A percentile compares a stretch with the other conserved stretches of the same genome.
Conservation (phyloP, 2,329 filamentous ascomycete species). For the Penicillium sp. region DNA sequence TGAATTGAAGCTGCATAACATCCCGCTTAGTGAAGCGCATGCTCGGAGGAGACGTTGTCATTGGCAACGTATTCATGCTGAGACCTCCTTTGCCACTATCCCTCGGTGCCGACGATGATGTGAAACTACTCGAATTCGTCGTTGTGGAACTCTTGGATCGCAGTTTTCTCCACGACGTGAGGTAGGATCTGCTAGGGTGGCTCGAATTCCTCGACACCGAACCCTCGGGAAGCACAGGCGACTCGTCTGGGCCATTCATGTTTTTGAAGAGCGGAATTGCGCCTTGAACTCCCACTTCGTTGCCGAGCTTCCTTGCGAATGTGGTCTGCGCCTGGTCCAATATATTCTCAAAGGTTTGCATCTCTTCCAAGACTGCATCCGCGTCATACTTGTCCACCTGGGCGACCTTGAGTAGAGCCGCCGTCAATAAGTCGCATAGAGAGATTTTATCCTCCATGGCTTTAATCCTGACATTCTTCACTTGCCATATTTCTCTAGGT, state of each 20-base stretch:
- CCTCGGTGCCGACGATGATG: constrained; percentile 24
- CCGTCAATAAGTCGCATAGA: constrained; percentile 85
- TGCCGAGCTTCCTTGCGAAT: constrained; percentile 81
- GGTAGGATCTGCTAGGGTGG: constrained; percentile 68
- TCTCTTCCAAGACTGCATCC: constrained; percentile 87
- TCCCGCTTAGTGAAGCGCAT: constrained; percentile 70
- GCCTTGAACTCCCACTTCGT: constrained; percentile 80
- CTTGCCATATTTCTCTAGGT: constrained; percentile 86
- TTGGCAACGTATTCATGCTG: constrained; percentile 71
- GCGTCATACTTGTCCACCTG: constrained; percentile 85
- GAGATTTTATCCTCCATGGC: constrained; percentile 89
- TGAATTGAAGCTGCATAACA: constrained; percentile 64
- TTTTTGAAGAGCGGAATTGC: constrained; percentile 71
- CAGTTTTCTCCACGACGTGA: constrained; percentile 85
- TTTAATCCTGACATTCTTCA: constrained; percentile 90
- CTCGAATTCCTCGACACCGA: constrained; percentile 51
- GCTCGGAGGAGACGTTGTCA: constrained; percentile 56
- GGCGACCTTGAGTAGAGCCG: constrained; percentile 76
- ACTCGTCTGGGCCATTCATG: constrained; percentile 46
- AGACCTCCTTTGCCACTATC: constrained; percentile 57
- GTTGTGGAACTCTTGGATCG: constrained; percentile 78
- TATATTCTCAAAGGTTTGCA: constrained; percentile 81
- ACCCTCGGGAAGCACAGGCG: constrained; percentile 32
- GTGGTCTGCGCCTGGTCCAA: constrained; percentile 78
- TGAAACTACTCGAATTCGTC: constrained; percentile 22